These are phyloP conservation scores for Camellia lanceoleosa DNA, from an alignment of 148 eudicot species.

Conservation along the genomic window DNA sequence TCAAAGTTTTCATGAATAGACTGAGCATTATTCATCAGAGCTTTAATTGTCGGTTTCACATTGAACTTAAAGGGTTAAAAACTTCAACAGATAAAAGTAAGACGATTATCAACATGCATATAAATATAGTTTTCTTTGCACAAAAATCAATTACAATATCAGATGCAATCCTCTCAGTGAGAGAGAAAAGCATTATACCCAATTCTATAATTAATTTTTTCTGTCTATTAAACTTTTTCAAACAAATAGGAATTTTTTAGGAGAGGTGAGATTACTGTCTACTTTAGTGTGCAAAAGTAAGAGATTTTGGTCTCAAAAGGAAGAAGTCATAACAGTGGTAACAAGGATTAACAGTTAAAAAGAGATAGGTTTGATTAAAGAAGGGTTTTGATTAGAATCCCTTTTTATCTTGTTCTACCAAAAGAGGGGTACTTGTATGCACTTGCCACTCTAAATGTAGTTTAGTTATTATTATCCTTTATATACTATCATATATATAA, in stretches of 20 bases:
- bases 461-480: not conserved
- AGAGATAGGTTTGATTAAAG: not conserved
- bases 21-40: not conserved
- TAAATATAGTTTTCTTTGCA: too few species aligned
- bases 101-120: not conserved
- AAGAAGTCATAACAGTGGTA: not conserved
- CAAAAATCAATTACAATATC: too few species aligned
- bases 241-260: not conserved
- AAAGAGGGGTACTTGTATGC: not conserved
- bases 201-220: too few species aligned
- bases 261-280: not conserved
- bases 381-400: not conserved
- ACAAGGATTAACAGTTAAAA: not conserved
- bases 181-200: too few species aligned
- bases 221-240: too few species aligned
- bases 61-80: not conserved
- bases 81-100: not conserved
- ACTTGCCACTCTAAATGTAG: not conserved
- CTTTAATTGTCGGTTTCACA: slow-evolving; percentile 23
- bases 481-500: not conserved
- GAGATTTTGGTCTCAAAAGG: not conserved
- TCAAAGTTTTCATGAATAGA: not conserved
- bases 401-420: not conserved
- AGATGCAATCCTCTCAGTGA: too few species aligned
- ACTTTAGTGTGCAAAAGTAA: not conserved